A percentile compares a stretch with the other conserved stretches of the same genome.
Conservation (phyloP, 2,329 filamentous ascomycete species). For the Verruconis gallopava region DNA sequence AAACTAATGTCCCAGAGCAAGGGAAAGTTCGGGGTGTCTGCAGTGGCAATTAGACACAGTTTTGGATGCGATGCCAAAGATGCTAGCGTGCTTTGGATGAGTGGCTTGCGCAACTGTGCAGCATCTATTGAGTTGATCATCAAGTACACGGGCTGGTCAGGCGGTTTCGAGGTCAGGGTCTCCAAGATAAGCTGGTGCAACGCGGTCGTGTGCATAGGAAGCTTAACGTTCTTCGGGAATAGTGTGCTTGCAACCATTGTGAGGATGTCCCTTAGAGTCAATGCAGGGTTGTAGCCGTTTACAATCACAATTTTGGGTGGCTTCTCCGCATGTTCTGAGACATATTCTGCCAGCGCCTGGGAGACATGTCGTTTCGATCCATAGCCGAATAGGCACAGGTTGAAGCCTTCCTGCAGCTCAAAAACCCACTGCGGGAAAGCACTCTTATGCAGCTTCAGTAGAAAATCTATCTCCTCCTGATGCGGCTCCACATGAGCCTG, state of each 20-base stretch:
- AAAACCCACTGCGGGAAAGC: constrained; percentile 89
- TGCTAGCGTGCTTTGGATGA: constrained; percentile 59
- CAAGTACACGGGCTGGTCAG: constrained; percentile 41
- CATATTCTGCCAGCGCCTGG: constrained; percentile 59
- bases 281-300: constrained; percentile 66
- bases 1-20: constrained; percentile 81
- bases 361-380: constrained; percentile 74
- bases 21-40: constrained; percentile 77
- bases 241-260: constrained; percentile 54
- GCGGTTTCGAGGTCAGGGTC: constrained; percentile 37
- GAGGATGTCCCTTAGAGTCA: constrained; percentile 57
- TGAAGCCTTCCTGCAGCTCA: constrained; percentile 76
- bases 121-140: constrained; percentile 83
- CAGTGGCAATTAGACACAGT: constrained; percentile 64
- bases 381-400: constrained; percentile 82
- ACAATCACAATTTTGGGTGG: constrained; percentile 60
- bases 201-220: constrained; percentile 52
- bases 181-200: constrained; percentile 55
- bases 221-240: constrained; percentile 35
- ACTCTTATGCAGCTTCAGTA: constrained; percentile 62
- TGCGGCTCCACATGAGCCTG: constrained; percentile 56
- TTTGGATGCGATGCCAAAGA: constrained; percentile 61
- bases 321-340: constrained; percentile 32
- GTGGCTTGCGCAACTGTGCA: constrained; percentile 55
- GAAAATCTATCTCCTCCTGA: constrained; percentile 51